phyloP scores from a whole-genome alignment of 345 rosid species.

The Citrus mangshanensis region DNA sequence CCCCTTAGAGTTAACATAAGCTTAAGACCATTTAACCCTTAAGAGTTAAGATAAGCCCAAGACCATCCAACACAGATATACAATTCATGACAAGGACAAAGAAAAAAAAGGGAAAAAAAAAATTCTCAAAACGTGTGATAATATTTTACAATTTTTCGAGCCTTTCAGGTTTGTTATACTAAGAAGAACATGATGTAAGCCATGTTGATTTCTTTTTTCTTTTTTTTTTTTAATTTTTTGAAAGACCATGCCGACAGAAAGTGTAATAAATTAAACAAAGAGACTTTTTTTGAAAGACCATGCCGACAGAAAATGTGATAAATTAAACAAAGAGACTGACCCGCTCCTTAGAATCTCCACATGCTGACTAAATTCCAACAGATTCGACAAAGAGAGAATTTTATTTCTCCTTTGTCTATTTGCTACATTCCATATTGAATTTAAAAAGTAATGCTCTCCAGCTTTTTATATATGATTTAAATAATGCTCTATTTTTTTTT shows the following conservation, averaged over 20 bases:
- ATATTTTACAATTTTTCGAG: neutral
- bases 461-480: neutral
- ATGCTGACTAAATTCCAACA: constrained; percentile 31
- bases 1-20: too few species aligned
- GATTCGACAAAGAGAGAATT: constrained; percentile 21
- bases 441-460: neutral
- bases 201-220: neutral
- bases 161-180: neutral
- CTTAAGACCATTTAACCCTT: too few species aligned
- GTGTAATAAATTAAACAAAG: neutral
- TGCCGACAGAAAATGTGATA: neutral
- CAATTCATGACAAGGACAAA: too few species aligned
- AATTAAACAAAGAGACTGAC: neutral
- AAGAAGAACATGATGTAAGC: constrained; percentile 5
- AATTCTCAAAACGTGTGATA: too few species aligned
- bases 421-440: constrained; percentile 7
- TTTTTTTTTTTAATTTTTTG: too few species aligned
- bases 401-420: constrained; percentile 2
- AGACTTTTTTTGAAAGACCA: too few species aligned
- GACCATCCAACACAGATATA: too few species aligned
- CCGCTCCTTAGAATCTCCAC: constrained; percentile 15
- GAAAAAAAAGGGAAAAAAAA: too few species aligned
- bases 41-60: too few species aligned
- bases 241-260: neutral
- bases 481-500: neutral